Evolutionary conservation across 129 eudicot species (phyloP), one percentile per base, ranked within the genome.

Genomic region (Centaurea solstitialis): DNA sequence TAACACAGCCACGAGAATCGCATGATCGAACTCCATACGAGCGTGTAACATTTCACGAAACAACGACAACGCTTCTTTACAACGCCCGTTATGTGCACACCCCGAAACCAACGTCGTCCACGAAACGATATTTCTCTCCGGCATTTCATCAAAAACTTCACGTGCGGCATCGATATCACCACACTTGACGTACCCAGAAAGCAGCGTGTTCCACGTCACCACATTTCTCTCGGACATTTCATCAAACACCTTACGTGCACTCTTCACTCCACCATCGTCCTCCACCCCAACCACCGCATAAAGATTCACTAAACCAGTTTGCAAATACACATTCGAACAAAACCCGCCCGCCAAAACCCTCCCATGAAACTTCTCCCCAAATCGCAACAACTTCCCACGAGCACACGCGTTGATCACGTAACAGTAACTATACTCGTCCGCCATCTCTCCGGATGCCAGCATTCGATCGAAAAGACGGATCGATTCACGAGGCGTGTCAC

Each of bases 31-130:
- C 37, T 85, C 83, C 28, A 94, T 70, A 9, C 77, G 40, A 57
- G 45, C 82, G 15, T 18, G 37, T 64, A 65, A 39, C 95, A 91
- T 91, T 38, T 79, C 61, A 41, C 64, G 77, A 37, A 94, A 92
- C 76, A 87, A 85, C 6, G 37, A 50, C 76, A 87, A 20, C 0
- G 97, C 93, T 75, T 87, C 88, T 76, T 80, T 85, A 76, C 82
- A 90, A 39, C 68, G 75, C 67, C 91, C 90, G 10, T 82, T 80
- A 11, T 72, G 80, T 1, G 80, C 89, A 70, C 61, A 89, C n/a
- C 97, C 94, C 0, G 88, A 80, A 78, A 93, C 70, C 87, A 93
- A 73, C 0, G 84, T 85, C 0, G 97, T 93, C 97, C 94, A 93
- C 2, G 97, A 89, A 21, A 93, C 89, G 5, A 85, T 76, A 80